These are phyloP conservation scores for Monilinia fructicola DNA, from an alignment of 2,329 filamentous ascomycete species.

Conservation along the genomic window DNA sequence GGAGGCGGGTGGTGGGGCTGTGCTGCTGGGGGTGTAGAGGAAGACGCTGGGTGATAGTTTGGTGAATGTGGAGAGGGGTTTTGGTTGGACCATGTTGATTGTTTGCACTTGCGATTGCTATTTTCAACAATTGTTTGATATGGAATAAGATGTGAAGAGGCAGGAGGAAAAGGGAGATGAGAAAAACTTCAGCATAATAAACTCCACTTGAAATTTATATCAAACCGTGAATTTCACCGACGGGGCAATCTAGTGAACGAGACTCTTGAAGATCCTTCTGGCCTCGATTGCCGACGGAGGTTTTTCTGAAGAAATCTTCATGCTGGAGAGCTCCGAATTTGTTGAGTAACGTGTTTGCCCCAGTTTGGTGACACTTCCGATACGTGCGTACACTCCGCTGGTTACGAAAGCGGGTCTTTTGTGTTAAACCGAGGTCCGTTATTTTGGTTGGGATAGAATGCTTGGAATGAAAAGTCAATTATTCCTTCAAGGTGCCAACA, in stretches of 20 bases:
- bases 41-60: constrained; percentile 30
- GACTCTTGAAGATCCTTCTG: background rate
- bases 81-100: constrained; percentile 15
- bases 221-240: background rate
- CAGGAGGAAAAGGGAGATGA: background rate
- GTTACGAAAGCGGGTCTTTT: constrained; percentile 11
- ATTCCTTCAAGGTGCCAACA: too few relatives aligned
- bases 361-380: background rate
- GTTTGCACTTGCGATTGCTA: background rate
- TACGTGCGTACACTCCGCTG: background rate
- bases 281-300: background rate
- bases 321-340: background rate
- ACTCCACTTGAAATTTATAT: background rate
- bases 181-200: background rate
- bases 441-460: background rate
- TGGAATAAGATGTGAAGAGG: background rate
- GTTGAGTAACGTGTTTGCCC: constrained; percentile 1
- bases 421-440: background rate
- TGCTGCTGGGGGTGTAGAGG: constrained; percentile 30
- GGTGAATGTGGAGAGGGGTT: constrained; percentile 34
- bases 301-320: background rate
- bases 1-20: background rate
- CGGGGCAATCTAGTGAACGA: background rate
- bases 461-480: background rate
- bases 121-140: too few relatives aligned